Conservation (phyloP, 2,329 filamentous ascomycete species). For the Parascedosporium putredinis region DNA sequence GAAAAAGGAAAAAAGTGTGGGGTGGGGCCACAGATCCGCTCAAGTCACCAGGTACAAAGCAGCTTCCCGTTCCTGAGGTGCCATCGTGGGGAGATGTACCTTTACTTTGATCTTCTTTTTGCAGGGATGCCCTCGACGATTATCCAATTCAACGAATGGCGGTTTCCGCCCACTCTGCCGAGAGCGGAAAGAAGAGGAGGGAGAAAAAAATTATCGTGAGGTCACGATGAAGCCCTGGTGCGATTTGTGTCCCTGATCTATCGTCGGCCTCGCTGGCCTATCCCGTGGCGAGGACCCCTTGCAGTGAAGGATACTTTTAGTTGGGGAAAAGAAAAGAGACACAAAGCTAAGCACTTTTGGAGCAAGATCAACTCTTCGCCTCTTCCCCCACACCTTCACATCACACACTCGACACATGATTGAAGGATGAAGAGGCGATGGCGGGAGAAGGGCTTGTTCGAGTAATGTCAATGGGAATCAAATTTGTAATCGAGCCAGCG, state of each 20-base stretch:
- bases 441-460: too few species aligned
- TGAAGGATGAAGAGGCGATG: too few species aligned
- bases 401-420: too few species aligned
- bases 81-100: not conserved
- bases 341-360: too few species aligned
- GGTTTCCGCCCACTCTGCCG: not conserved
- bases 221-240: not conserved
- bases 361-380: too few species aligned
- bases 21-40: not conserved
- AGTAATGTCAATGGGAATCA: too few species aligned
- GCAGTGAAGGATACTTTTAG: not conserved
- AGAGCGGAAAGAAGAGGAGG: too few species aligned
- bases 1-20: not conserved
- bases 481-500: not conserved
- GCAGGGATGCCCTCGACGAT: too few species aligned
- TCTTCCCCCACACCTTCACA: too few species aligned
- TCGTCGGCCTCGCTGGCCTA: not conserved
- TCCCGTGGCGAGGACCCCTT: not conserved
- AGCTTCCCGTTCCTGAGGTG: not conserved
- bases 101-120: not conserved
- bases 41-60: not conserved
- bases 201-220: not conserved
- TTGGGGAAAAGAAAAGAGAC: not conserved
- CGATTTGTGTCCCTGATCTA: not conserved
- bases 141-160: too few species aligned